These are phyloP conservation scores for Calonectria pteridis DNA, from an alignment of 2,329 filamentous ascomycete genomes.

Conservation along the genomic window DNA sequence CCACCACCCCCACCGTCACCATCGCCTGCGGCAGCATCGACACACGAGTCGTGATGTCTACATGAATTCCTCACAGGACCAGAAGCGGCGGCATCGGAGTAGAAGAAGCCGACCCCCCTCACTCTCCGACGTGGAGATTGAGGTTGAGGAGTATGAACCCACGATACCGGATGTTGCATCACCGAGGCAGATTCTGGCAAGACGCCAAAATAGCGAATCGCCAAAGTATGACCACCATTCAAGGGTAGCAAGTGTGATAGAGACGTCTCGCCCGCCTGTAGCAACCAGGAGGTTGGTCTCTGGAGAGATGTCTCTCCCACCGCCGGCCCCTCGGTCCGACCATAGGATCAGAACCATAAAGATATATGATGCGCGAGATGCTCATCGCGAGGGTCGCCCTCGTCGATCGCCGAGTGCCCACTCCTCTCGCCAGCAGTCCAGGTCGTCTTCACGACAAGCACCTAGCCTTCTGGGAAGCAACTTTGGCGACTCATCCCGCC, in stretches of 20 bases:
- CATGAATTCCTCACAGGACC: slow-evolving; percentile 41
- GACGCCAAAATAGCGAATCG: slow-evolving; percentile 46
- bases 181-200: slow-evolving; percentile 42
- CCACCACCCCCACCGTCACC: slow-evolving; percentile 34
- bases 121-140: slow-evolving; percentile 41
- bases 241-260: slow-evolving; percentile 47
- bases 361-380: slow-evolving; percentile 40
- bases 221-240: slow-evolving; percentile 44
- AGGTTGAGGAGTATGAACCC: slow-evolving; percentile 38
- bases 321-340: not conserved
- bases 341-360: slow-evolving; percentile 37
- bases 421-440: slow-evolving; percentile 35
- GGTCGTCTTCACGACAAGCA: slow-evolving; percentile 43
- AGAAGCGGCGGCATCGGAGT: slow-evolving; percentile 38
- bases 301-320: not conserved
- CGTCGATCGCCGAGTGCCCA: slow-evolving; percentile 33
- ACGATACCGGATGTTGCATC: slow-evolving; percentile 46
- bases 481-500: slow-evolving; percentile 43
- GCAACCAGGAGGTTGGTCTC: slow-evolving; percentile 48
- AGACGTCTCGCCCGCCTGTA: slow-evolving; percentile 50
- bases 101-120: slow-evolving; percentile 34
- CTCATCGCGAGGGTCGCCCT: slow-evolving; percentile 39
- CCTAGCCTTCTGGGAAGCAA: slow-evolving; percentile 45
- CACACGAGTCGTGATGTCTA: slow-evolving; percentile 46
- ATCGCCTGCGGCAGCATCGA: slow-evolving; percentile 26